Conservation (phyloP, 805 yeast species). For the Yamadazyma ubonensis region DNA sequence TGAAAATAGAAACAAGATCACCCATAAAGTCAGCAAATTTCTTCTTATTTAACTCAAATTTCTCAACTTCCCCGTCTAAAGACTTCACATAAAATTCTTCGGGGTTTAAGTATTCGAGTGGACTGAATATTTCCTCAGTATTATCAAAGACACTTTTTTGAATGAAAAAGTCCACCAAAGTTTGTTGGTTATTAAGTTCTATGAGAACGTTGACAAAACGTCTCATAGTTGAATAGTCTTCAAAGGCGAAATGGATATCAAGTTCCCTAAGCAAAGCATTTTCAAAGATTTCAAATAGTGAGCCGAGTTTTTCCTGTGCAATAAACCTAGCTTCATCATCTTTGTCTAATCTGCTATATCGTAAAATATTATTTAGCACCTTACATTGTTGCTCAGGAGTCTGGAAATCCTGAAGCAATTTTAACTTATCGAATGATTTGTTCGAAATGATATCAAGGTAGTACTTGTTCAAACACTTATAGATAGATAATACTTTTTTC, state of each 20-base stretch:
- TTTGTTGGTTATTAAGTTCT: constrained; percentile 40
- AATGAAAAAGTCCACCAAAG: constrained; percentile 43
- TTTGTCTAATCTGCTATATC: constrained; percentile 37
- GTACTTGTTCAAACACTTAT: constrained; percentile 39
- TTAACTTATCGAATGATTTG: constrained; percentile 40
- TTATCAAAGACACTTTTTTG: constrained; percentile 43
- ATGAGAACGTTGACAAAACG: constrained; percentile 35
- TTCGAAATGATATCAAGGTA: constrained; percentile 47
- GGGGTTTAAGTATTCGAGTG: constrained; percentile 28
- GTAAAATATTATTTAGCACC: constrained; percentile 40
- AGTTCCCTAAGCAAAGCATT: constrained; percentile 69
- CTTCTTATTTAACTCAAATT: constrained; percentile 12
- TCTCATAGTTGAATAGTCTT: constrained; percentile 42
- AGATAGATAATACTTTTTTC: constrained; percentile 38
- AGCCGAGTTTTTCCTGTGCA: constrained; percentile 45
- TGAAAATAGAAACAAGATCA: constrained; percentile 35
- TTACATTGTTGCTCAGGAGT: constrained; percentile 54
- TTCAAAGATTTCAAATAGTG: constrained; percentile 66
- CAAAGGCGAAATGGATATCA: constrained; percentile 52
- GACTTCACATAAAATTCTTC: constrained; percentile 21
- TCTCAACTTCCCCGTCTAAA: constrained; percentile 2
- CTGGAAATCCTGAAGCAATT: constrained; percentile 45
- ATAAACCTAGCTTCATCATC: constrained; percentile 26
- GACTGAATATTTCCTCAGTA: constrained; percentile 18
- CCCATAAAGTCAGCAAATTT: constrained; percentile 24